Evolutionary conservation across 768 basidiomycete species (phyloP), one percentile per base, ranked within the genome.

Genomic region (Boletus sensibilis): DNA sequence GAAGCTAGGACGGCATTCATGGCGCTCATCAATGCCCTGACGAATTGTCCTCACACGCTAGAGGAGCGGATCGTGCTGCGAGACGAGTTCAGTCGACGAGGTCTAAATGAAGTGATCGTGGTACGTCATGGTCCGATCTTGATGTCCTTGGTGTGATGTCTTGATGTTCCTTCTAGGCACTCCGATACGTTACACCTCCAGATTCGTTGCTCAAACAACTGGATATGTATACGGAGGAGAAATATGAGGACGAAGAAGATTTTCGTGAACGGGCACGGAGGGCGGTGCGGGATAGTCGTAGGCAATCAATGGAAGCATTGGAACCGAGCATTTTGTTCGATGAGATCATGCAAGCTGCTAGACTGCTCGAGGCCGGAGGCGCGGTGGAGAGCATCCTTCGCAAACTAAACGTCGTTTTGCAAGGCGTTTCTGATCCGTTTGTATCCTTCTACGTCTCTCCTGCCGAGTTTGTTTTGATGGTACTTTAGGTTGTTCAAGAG

Each of bases 191-290:
- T 38, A 81, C 82, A 63, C 90, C 92, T 2, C 89, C 92, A 8
- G 92, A 88, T n/a, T 68, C 63, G 4, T 72, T 96, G n/a, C 67
- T 89, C n/a, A 88, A 79, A 0, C 94, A 95, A 63, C 73, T 94
- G 7, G 82, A 88, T 58, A 79, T 92, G 27, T 96, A 94, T 63
- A 80, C 83, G 0, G 93, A 96, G 59, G 93, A 95, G 69, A 90
- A 92, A 62, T 90, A 87, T 43, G 93, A 95, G 64, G 94, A 97
- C 67, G 89, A 92, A 68, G 86, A 90, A 65, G 90, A 94, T 48
- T 79, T 91, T 72, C 84, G 85, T 38, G 86, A 94, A 59, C 80
- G 84, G 35, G 76, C 82, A 37, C 78, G 70, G n/a, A 73, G 62
- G 52, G 66, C 72, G 35, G 68, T 78, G 40, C 60, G 68, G 46